Evolutionary conservation across 768 basidiomycete genomes (phyloP), one percentile per base, ranked within the genome.

Genomic region (Zangia roseola): DNA sequence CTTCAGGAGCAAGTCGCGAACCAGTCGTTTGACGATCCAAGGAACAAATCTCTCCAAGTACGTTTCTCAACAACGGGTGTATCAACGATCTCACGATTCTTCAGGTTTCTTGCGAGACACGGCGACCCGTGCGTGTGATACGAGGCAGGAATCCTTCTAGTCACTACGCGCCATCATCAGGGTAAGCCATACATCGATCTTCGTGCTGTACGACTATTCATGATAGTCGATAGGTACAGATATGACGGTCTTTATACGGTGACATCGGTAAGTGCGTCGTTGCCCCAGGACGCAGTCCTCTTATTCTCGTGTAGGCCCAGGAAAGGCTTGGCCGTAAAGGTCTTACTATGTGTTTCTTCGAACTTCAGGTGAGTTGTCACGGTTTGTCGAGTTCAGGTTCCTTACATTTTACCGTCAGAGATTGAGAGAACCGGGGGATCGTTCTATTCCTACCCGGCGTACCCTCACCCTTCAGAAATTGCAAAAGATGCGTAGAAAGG

Each of bases 121-220:
- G 49, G 26, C 58, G 56, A 16, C 73, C 71, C 0, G 70, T 75
- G 1, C 67, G 73, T 36, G 73, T 74, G 10, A 37, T 73, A 24
- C 62, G 74, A n/a, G 73, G 73, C 20, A 56, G 20, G 21, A 59
- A 39, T 17, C 10, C 25, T 0, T 4, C n/a, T 2, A 63, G 38
- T 31, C 21, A 16, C 42, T 68, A 62, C 30, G 35, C 68, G 5
- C 66, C 66, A 0, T 0, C 17, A 1, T 10, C 17, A 17, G 68
- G 66, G 68, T 69, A 35, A 53, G 59, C 20, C 21, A 35, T 20
- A 1, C 16, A 10, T 6, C 14, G 12, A 25, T 17, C 8, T 40
- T 9, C 16, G 23, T 6, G 33, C 20, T 19, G 17, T 30, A 12
- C 26, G 23, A 35, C 2, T 14, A 39, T 38, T 52, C 21, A 61